Percentiles rank a stretch among this genome's conserved stretches.
Conservation (phyloP, 805 yeast genomes). For the Starmera amethionina region DNA sequence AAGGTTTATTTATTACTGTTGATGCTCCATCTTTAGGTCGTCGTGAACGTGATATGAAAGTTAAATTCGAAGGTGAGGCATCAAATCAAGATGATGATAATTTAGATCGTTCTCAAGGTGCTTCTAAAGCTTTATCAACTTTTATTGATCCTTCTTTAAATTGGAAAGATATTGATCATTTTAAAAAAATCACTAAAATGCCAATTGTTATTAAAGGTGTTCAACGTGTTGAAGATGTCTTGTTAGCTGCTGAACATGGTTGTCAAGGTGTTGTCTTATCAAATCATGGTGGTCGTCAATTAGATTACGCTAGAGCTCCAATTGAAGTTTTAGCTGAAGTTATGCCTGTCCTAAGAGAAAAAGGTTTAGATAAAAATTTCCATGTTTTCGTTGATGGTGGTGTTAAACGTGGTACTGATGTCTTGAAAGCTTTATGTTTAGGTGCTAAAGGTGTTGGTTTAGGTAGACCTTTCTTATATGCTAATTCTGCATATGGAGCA, state of each 20-base stretch:
- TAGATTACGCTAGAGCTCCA: slow-evolving; percentile 76
- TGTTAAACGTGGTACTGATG: slow-evolving; percentile 57
- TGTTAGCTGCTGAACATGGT: slow-evolving; percentile 63
- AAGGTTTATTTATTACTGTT: slow-evolving; percentile 80
- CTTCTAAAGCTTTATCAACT: slow-evolving; percentile 77
- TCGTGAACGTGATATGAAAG: slow-evolving; percentile 78
- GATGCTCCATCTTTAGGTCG: slow-evolving; percentile 91
- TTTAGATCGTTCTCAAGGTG: slow-evolving; percentile 69
- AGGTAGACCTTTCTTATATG: slow-evolving; percentile 59
- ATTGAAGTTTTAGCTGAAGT: slow-evolving; percentile 67
- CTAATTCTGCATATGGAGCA: slow-evolving; percentile 55
- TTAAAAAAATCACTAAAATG: slow-evolving; percentile 44
- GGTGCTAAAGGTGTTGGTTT: slow-evolving; percentile 68
- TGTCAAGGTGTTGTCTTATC: slow-evolving; percentile 73
- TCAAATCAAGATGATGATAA: slow-evolving; percentile 38
- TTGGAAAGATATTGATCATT: slow-evolving; percentile 57
- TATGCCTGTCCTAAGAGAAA: slow-evolving; percentile 38
- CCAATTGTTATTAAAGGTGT: slow-evolving; percentile 76
- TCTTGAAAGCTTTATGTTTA: slow-evolving; percentile 53
- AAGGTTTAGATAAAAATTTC: slow-evolving; percentile 37
- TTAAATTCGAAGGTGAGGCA: slow-evolving; percentile 42
- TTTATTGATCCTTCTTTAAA: slow-evolving; percentile 65
- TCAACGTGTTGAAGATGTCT: slow-evolving; percentile 73
- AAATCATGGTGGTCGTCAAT: slow-evolving; percentile 86
- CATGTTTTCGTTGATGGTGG: slow-evolving; percentile 64